A percentile compares a stretch with the other conserved stretches of the same genome.
Evolutionary conservation across 139 green algal genomes (phyloP).

Genomic region (Closterium sp.): DNA sequence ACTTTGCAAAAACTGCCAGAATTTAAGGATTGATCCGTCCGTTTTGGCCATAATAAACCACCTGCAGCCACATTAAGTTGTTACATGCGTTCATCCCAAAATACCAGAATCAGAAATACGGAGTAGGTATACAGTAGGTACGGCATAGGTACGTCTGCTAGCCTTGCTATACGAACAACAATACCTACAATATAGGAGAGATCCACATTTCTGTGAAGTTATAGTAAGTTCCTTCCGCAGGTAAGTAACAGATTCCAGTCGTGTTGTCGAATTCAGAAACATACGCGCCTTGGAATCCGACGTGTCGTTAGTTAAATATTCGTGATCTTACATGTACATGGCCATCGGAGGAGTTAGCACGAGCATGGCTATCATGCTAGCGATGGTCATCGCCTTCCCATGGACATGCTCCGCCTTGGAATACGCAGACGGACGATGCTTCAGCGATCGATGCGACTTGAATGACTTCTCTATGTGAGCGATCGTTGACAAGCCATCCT

Average conservation of each 20-base stretch:
- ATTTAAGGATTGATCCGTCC: background rate
- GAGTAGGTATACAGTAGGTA: too few relatives aligned
- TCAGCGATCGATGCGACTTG: background rate
- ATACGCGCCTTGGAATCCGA: background rate
- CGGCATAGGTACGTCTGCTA: too few relatives aligned
- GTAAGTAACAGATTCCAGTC: slow-evolving; percentile 16
- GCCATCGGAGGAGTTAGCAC: background rate
- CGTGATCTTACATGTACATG: background rate
- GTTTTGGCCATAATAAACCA: slow-evolving; percentile 7
- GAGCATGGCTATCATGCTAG: background rate
- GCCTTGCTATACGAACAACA: too few relatives aligned
- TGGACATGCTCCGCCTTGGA: background rate
- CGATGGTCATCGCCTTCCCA: background rate
- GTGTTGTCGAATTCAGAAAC: background rate
- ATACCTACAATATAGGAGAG: too few relatives aligned
- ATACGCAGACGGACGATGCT: background rate
- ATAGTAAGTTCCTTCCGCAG: too few relatives aligned
- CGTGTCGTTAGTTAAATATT: background rate
- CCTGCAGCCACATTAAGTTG: too few relatives aligned
- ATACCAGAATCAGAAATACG: too few relatives aligned
- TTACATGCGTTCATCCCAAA: too few relatives aligned
- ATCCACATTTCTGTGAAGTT: too few relatives aligned
- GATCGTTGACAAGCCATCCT: background rate
- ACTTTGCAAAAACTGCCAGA: slow-evolving; percentile 19
- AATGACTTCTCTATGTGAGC: background rate